A percentile compares a stretch with the other conserved stretches of the same genome.
Evolutionary conservation across 352 stramenopile species (phyloP).

Genomic region (Phytopythium montanum): DNA sequence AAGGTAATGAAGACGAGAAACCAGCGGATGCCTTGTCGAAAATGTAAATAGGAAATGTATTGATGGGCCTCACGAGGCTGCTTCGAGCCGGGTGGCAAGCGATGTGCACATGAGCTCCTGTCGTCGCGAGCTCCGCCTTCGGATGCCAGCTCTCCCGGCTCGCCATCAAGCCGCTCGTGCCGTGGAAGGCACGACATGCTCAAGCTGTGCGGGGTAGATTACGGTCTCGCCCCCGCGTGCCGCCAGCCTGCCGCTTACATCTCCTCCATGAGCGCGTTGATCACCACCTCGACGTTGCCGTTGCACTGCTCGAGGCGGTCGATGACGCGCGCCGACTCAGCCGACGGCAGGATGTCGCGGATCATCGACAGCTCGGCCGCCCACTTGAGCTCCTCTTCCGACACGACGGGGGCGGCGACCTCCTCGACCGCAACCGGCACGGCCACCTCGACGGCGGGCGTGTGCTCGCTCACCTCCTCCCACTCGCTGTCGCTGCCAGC

Average conservation of each 20-base stretch:
- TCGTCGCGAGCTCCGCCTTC: not conserved
- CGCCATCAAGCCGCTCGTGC: not conserved
- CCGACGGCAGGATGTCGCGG: constrained; percentile 68
- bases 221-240: not conserved
- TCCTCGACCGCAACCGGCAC: constrained; percentile 23
- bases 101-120: not conserved
- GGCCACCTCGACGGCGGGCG: constrained; percentile 18
- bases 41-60: constrained; percentile 6
- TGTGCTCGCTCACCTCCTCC: constrained; percentile 54
- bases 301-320: constrained; percentile 76
- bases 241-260: constrained; percentile 22
- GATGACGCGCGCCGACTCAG: constrained; percentile 40
- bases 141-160: not conserved
- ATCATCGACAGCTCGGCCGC: constrained; percentile 61
- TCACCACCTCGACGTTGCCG: constrained; percentile 76
- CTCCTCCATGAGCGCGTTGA: constrained; percentile 83
- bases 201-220: not conserved
- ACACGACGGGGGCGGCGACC: constrained; percentile 26
- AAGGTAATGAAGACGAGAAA: not conserved
- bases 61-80: not conserved
- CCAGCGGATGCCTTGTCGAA: not conserved
- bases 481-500: constrained; percentile 57
- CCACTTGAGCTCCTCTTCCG: constrained; percentile 81
- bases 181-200: not conserved
- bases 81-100: not conserved